Evolutionary conservation across 2,329 filamentous ascomycete species (phyloP), one percentile per base, ranked within the genome.

Genomic region (Penicillium sp.): DNA sequence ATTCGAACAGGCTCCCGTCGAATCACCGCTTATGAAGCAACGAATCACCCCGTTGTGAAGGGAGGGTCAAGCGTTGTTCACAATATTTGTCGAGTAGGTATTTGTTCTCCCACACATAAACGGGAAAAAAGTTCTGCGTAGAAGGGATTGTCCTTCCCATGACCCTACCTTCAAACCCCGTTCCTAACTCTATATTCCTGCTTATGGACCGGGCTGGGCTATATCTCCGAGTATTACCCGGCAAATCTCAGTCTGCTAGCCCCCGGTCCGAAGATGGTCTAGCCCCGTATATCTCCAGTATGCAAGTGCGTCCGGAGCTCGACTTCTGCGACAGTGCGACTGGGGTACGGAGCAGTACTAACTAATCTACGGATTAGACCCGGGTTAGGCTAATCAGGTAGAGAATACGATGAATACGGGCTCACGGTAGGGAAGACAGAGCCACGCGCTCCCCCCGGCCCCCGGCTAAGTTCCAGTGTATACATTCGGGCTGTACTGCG

Each of bases 201-300:
- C 13, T 37, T 37, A 37, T 14, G 35, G 13, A 5, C 11, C 35
- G 35, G 13, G 35, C 35, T 16, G n/a, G 28, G 48, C 28, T 51
- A 48, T 51, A 30, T 35, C 28, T 30, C 48, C 48, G 48, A 51
- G 35, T 35, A 51, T 51, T 30, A 51, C 28, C 48, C 30, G 48
- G n/a, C 5, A 33, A 35, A 51, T 51, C 22, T 48, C 45, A n/a
- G 45, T 26, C 45, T 48, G 45, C 3, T 1, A 48, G 30, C 14
- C 45, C 45, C 45, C 45, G 26, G 43, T 28, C 25, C 43, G 16
- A 28, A 28, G 43, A 46, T 28, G 28, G 25, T 46, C 22, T 46
- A 46, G 43, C 43, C 40, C 19, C n/a, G 4, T 25, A 10, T 19
- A 4, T 22, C 40, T 22, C 40, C 22, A 43, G 40, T 25, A 19